Percentiles rank a stretch among this genome's conserved stretches.
Evolutionary conservation across 768 basidiomycete species (phyloP).

Genomic region (Boletus subparvulus): DNA sequence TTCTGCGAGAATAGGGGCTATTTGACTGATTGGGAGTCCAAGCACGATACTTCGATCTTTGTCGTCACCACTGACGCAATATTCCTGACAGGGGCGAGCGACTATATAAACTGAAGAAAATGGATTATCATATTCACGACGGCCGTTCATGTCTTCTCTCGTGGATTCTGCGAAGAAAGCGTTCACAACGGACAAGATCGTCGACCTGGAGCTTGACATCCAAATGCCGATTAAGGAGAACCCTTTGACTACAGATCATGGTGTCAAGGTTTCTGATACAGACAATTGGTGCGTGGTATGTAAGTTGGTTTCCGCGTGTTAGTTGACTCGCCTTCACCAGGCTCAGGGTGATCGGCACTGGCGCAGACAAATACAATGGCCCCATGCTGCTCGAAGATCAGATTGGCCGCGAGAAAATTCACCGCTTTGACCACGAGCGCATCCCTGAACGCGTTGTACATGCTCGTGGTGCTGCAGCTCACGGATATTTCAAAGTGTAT

Average conservation of each 20-base stretch:
- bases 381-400: slow-evolving; percentile 80
- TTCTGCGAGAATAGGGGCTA: neutral
- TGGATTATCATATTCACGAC: neutral
- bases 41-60: too few relatives aligned
- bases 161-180: slow-evolving; percentile 15
- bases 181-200: slow-evolving; percentile 20
- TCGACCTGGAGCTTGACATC: slow-evolving; percentile 27
- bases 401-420: slow-evolving; percentile 71
- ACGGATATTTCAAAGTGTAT: slow-evolving; percentile 78
- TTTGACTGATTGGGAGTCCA: neutral
- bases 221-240: neutral
- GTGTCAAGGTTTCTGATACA: slow-evolving; percentile 56
- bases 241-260: slow-evolving; percentile 59
- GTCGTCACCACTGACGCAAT: slow-evolving; percentile 28
- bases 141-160: slow-evolving; percentile 12
- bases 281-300: slow-evolving; percentile 54
- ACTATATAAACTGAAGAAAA: neutral
- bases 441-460: slow-evolving; percentile 83
- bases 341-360: slow-evolving; percentile 47
- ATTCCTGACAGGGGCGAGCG: slow-evolving; percentile 6
- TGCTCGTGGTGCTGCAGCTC: slow-evolving; percentile 74
- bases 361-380: slow-evolving; percentile 49
- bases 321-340: slow-evolving; percentile 33
- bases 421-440: slow-evolving; percentile 83
- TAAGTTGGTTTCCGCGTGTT: neutral